phyloP scores from a whole-genome alignment of 1,284 basidiomycete genomes.

The Naganishia sp. region DNA sequence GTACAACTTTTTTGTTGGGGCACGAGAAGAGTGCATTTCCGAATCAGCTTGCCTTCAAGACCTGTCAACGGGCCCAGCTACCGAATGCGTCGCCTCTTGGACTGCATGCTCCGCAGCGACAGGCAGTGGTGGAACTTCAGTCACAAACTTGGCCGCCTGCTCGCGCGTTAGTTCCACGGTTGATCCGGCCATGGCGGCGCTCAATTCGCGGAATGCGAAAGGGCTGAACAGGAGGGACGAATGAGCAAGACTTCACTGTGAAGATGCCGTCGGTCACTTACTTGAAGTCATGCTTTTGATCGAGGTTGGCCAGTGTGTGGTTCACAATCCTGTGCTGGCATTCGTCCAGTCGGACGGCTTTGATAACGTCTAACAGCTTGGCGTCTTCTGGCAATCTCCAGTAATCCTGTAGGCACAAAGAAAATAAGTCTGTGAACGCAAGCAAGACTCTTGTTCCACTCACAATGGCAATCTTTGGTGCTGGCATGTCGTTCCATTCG shows the following conservation, averaged over 20 bases:
- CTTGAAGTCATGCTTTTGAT: constrained; percentile 75
- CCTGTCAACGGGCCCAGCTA: no score
- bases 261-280: constrained; percentile 2
- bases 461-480: constrained; percentile 82
- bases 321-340: constrained; percentile 90
- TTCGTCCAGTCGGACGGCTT: constrained; percentile 90
- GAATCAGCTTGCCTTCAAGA: no score
- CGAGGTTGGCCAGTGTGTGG: constrained; percentile 83
- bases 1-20: no score
- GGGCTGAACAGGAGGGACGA: constrained; percentile 53
- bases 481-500: constrained; percentile 72
- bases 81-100: constrained; percentile 3
- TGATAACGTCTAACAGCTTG: constrained; percentile 81
- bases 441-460: constrained; percentile 8
- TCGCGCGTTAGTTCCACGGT: constrained; percentile 72
- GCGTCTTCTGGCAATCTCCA: constrained; percentile 78
- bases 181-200: constrained; percentile 75
- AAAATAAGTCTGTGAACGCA: neutral
- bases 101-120: constrained; percentile 20
- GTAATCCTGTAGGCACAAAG: constrained; percentile 60
- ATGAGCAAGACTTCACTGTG: neutral
- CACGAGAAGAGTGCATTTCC: no score
- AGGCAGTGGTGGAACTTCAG: constrained; percentile 18
- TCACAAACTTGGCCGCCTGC: constrained; percentile 63
- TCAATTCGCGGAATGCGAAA: constrained; percentile 84